These are phyloP conservation scores for Porcisia hertigi DNA, from an alignment of 208 protist genomes.

Conservation along the genomic window DNA sequence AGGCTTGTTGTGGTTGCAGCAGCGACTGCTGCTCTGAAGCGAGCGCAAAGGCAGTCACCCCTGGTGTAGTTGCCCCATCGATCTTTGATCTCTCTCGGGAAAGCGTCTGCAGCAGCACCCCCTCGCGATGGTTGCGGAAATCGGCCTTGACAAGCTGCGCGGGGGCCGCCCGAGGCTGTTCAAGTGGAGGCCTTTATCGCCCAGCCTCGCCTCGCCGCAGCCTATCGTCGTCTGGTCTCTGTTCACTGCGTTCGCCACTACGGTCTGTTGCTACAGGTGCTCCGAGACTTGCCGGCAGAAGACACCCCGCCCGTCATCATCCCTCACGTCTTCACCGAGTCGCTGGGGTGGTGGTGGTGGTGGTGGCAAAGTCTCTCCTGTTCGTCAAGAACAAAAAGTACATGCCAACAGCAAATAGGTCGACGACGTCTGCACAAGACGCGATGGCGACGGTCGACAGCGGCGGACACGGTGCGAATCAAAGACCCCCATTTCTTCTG, in stretches of 20 bases:
- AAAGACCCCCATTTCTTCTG: constrained; percentile 68
- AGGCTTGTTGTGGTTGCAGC: constrained; percentile 1
- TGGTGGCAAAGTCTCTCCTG: constrained; percentile 63
- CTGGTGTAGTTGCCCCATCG: background rate
- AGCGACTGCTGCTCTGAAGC: background rate
- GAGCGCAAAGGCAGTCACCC: background rate
- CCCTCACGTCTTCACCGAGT: constrained; percentile 86
- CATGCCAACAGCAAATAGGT: no score
- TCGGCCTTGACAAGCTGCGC: constrained; percentile 85
- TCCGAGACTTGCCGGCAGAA: constrained; percentile 42
- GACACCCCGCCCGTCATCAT: constrained; percentile 70
- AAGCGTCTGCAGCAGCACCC: constrained; percentile 37
- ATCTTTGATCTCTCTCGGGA: constrained; percentile 40
- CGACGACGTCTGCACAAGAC: background rate
- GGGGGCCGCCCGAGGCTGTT: constrained; percentile 37
- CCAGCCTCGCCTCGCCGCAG: constrained; percentile 66
- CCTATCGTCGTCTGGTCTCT: constrained; percentile 59
- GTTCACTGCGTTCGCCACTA: constrained; percentile 86
- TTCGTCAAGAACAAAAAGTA: constrained; percentile 56
- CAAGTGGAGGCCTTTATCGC: constrained; percentile 53
- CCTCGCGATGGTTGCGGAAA: constrained; percentile 75
- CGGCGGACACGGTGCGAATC: constrained; percentile 27
- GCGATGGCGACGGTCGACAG: background rate
- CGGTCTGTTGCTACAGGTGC: constrained; percentile 53
- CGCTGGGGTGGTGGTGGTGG: constrained; percentile 15